phyloP scores from a whole-genome alignment of 2,329 filamentous ascomycete genomes.

The Aspergillus fructus region DNA sequence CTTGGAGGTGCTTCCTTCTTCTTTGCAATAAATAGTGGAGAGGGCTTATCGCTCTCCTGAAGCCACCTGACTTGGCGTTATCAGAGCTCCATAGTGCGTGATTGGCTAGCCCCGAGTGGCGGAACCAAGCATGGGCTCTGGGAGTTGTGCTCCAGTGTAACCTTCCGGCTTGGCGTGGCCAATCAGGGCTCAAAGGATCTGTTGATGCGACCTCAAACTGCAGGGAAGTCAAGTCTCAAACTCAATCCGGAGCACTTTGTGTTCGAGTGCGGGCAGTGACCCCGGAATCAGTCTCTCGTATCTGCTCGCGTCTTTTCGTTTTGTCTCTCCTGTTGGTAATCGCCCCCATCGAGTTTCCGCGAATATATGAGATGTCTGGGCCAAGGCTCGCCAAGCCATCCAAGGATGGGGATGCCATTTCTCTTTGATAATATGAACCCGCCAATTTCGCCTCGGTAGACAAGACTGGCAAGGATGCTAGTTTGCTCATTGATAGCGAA shows the following conservation, averaged over 20 bases:
- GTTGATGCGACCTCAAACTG: neutral
- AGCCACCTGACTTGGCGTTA: neutral
- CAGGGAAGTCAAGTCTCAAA: neutral
- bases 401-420: neutral
- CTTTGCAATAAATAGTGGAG: neutral
- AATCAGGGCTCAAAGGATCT: neutral
- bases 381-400: neutral
- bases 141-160: constrained; percentile 1
- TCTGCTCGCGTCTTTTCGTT: neutral
- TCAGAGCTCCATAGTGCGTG: neutral
- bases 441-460: neutral
- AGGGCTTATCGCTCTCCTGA: neutral
- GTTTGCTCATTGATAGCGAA: neutral
- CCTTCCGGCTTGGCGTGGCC: constrained; percentile 1
- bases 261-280: neutral
- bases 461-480: neutral
- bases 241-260: neutral
- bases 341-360: neutral
- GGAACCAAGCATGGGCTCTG: constrained; percentile 5
- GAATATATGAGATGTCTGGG: no score
- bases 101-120: neutral
- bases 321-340: neutral
- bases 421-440: constrained; percentile 1
- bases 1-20: neutral
- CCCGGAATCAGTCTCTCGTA: no score